Conservation (phyloP, 2,329 filamentous ascomycete species). For the Xylaria sp. region DNA sequence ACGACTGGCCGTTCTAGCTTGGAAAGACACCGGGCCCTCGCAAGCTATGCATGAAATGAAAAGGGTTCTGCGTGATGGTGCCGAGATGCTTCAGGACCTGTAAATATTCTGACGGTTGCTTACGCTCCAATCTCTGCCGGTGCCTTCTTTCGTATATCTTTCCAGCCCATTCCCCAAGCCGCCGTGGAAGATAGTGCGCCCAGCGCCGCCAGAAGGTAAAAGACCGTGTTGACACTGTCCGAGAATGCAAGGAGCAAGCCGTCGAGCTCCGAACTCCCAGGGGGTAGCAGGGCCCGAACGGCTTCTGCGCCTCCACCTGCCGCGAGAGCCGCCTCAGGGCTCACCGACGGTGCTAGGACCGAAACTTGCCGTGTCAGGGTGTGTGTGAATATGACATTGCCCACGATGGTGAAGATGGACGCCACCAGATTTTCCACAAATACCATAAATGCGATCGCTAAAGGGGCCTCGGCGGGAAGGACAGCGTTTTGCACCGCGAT, state of each 20-base stretch:
- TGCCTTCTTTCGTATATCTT: conserved; percentile 11
- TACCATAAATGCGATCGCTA: conserved; percentile 10
- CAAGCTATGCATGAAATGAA: too few species aligned
- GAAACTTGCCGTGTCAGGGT: background rate
- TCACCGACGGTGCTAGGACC: conserved; percentile 3
- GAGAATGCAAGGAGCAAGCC: conserved; percentile 5
- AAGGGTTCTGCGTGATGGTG: too few species aligned
- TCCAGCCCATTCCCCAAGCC: conserved; percentile 17
- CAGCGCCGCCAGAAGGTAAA: background rate
- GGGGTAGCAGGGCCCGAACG: conserved; percentile 5
- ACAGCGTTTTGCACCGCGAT: conserved; percentile 9
- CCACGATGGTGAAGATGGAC: background rate
- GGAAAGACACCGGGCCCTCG: too few species aligned
- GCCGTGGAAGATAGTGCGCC: background rate
- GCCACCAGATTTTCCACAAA: background rate
- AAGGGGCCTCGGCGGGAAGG: background rate
- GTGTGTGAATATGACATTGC: conserved; percentile 12
- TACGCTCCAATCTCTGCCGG: background rate
- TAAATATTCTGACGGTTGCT: too few species aligned
- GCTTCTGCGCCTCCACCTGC: conserved; percentile 13
- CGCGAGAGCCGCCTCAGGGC: conserved; percentile 1
- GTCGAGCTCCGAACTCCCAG: conserved; percentile 9
- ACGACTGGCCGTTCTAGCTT: too few species aligned
- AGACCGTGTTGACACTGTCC: background rate
- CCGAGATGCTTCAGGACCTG: too few species aligned